A percentile compares a stretch with the other conserved stretches of the same genome.
Conservation (phyloP, 2,329 filamentous ascomycete genomes). For the Scedosporium apiospermum region DNA sequence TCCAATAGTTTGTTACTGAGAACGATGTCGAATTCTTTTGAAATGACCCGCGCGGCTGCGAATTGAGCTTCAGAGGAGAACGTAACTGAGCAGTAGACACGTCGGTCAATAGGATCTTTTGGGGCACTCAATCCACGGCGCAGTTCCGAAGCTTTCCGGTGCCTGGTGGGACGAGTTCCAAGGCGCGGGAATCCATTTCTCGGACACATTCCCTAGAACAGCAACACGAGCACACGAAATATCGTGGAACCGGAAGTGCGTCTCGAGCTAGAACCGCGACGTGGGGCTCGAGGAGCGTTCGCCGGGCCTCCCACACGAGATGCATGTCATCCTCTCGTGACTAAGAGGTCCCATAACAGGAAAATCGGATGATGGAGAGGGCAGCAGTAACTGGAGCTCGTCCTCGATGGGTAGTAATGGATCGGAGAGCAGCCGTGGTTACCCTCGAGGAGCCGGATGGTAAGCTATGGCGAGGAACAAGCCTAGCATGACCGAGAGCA, state of each 20-base stretch:
- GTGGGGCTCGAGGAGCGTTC: conserved; percentile 23
- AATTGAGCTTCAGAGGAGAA: too few species aligned
- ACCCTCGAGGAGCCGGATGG: neutral
- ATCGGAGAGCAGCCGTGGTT: neutral
- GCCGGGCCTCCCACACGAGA: conserved; percentile 16
- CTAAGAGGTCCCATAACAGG: conserved; percentile 14
- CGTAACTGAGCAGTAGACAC: too few species aligned
- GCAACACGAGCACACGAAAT: conserved; percentile 9
- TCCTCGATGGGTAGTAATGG: neutral
- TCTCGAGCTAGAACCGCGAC: conserved; percentile 23
- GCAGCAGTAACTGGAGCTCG: conserved; percentile 8
- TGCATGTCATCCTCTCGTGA: conserved; percentile 22
- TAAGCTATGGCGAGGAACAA: too few species aligned
- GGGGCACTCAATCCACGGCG: neutral
- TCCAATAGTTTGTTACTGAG: too few species aligned
- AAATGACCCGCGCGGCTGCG: too few species aligned
- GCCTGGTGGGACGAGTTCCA: neutral
- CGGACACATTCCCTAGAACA: neutral
- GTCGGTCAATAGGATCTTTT: too few species aligned
- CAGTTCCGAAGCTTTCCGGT: neutral
- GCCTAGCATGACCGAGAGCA: neutral
- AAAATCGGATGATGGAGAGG: conserved; percentile 16
- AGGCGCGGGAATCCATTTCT: neutral
- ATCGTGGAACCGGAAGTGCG: conserved; percentile 9
- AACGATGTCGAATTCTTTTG: too few species aligned